Evolutionary conservation across 148 eudicot species (phyloP).

Genomic region (Hydrangea macrophylla): DNA sequence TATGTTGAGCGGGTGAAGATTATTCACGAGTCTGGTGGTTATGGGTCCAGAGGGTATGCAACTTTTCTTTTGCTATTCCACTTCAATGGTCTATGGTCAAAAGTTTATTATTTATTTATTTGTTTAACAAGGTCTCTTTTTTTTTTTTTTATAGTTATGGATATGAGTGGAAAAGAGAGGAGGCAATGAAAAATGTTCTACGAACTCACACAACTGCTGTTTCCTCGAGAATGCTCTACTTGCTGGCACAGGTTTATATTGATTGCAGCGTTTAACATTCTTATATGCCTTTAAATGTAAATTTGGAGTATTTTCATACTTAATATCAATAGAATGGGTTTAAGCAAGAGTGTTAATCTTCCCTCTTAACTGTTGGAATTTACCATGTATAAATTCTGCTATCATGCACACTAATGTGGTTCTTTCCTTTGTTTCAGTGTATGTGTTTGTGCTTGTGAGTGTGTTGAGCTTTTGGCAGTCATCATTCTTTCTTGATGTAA

Average conservation of each 20-base stretch:
- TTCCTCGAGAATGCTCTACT: conserved; percentile 93
- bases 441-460: no score
- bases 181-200: conserved; percentile 84
- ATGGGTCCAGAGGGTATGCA: conserved; percentile 89
- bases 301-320: no score
- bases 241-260: conserved; percentile 67
- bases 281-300: background rate
- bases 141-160: conserved; percentile 66
- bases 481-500: background rate
- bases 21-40: conserved; percentile 88
- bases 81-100: background rate
- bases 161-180: conserved; percentile 93
- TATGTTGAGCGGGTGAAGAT: conserved; percentile 80
- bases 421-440: background rate
- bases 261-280: background rate
- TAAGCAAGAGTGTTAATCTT: background rate
- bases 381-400: no score
- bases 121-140: background rate
- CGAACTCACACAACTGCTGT: conserved; percentile 99
- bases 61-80: background rate
- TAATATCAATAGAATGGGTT: background rate
- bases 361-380: background rate
- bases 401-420: no score
- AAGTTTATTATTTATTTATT: no score
- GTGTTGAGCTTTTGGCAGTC: background rate